Evolutionary conservation across 2,329 filamentous ascomycete species (phyloP).

Genomic region (Massarina eburnea): DNA sequence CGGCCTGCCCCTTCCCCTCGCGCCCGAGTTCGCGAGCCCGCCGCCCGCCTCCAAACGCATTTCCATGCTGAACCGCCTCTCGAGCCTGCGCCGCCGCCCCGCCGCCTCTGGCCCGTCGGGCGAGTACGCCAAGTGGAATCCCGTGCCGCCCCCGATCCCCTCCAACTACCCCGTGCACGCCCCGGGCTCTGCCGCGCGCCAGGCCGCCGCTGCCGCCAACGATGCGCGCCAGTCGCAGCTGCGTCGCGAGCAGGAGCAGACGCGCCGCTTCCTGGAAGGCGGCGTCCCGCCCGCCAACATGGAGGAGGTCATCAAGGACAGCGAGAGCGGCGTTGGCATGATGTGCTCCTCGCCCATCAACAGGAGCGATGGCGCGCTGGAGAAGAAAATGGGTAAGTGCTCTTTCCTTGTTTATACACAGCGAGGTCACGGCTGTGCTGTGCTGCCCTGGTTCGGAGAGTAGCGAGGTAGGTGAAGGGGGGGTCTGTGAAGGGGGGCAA

Average conservation of each 20-base stretch:
- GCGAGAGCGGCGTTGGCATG: constrained; percentile 43
- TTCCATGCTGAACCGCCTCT: constrained; percentile 31
- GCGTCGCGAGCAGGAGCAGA: constrained; percentile 36
- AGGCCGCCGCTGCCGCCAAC: constrained; percentile 40
- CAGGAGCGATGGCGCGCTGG: constrained; percentile 32
- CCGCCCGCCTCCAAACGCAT: constrained; percentile 18
- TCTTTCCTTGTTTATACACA: background rate
- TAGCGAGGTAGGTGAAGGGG: background rate
- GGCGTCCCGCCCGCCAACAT: constrained; percentile 10
- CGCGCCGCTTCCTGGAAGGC: constrained; percentile 34
- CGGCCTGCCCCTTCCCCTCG: constrained; percentile 18
- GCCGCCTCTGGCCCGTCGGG: constrained; percentile 31
- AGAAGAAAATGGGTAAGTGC: constrained; percentile 40
- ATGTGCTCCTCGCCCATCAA: constrained; percentile 37
- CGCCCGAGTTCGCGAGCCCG: constrained; percentile 13
- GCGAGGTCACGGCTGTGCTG: too few species aligned
- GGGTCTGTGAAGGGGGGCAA: too few species aligned
- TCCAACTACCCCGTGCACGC: constrained; percentile 20
- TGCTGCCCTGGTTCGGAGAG: too few species aligned
- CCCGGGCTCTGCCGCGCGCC: constrained; percentile 35
- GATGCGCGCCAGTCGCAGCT: constrained; percentile 32
- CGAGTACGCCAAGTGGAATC: constrained; percentile 27
- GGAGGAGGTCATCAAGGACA: constrained; percentile 39
- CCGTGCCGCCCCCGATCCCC: constrained; percentile 23
- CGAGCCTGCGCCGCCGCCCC: constrained; percentile 35